These are phyloP conservation scores for Mycena sp. DNA, from an alignment of 1,284 basidiomycete species.

Conservation along the genomic window DNA sequence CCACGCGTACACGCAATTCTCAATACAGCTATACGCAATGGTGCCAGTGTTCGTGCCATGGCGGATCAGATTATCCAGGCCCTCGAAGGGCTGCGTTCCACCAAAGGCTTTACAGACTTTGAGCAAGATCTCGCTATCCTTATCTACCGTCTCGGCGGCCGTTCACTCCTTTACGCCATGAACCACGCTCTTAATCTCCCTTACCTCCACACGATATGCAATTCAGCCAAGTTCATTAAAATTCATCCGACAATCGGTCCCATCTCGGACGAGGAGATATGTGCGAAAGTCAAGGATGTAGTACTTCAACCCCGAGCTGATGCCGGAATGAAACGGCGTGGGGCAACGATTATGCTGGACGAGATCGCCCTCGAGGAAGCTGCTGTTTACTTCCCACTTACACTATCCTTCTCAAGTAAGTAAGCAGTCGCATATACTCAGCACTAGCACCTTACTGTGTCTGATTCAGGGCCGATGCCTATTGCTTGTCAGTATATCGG, in stretches of 20 bases:
- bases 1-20: background rate
- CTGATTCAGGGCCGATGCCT: too few relatives aligned
- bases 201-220: background rate
- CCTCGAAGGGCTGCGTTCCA: background rate
- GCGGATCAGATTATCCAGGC: too few relatives aligned
- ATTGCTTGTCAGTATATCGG: too few relatives aligned
- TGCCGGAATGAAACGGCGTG: too few relatives aligned
- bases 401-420: too few relatives aligned
- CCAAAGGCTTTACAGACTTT: slow-evolving; percentile 7
- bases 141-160: background rate
- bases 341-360: too few relatives aligned
- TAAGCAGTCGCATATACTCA: too few relatives aligned
- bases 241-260: background rate
- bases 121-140: background rate
- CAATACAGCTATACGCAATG: too few relatives aligned
- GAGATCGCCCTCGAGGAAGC: too few relatives aligned
- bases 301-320: background rate
- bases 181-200: slow-evolving; percentile 2
- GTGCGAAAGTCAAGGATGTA: background rate
- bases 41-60: too few relatives aligned
- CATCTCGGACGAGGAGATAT: background rate
- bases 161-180: background rate
- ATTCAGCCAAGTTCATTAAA: slow-evolving; percentile 1
- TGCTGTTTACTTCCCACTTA: too few relatives aligned
- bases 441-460: too few relatives aligned